Evolutionary conservation across 305 asterid genomes (phyloP).

Genomic region (Petunia hybrid): DNA sequence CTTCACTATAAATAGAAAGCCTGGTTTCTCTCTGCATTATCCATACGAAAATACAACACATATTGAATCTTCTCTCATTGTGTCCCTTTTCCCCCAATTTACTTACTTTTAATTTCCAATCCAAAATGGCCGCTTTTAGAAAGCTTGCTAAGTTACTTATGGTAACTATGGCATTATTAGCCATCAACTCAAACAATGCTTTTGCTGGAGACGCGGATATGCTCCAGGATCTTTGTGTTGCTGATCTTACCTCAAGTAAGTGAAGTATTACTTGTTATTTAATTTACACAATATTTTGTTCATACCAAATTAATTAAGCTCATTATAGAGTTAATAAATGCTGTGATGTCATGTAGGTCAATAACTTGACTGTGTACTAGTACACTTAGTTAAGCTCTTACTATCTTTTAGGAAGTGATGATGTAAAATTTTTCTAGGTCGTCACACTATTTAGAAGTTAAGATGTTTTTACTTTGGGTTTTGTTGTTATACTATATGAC

Average conservation of each 20-base stretch:
- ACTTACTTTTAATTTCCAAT: conserved; percentile 7
- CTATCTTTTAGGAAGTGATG: too few species aligned
- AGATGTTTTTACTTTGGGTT: too few species aligned
- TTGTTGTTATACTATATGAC: neutral
- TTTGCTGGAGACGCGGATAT: conserved; percentile 76
- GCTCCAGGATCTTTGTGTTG: conserved; percentile 94
- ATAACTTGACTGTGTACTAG: too few species aligned
- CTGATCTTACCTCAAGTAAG: conserved; percentile 76
- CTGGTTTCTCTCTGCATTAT: conserved; percentile 16
- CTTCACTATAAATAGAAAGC: conserved; percentile 39
- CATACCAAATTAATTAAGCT: too few species aligned
- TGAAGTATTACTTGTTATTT: neutral
- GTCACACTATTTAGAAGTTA: too few species aligned
- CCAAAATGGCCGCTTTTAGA: conserved; percentile 34
- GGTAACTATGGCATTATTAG: conserved; percentile 34
- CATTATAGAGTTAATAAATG: too few species aligned
- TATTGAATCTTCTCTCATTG: neutral
- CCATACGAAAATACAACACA: neutral
- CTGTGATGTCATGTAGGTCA: too few species aligned
- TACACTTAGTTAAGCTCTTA: too few species aligned
- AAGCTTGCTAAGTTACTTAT: conserved; percentile 23
- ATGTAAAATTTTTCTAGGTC: too few species aligned
- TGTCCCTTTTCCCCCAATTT: neutral
- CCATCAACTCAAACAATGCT: conserved; percentile 40
- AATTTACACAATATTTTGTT: too few species aligned